A percentile compares a stretch with the other conserved stretches of the same genome.
phyloP scores from a whole-genome alignment of 208 protist species.

The Naegleria lovaniensis region DNA sequence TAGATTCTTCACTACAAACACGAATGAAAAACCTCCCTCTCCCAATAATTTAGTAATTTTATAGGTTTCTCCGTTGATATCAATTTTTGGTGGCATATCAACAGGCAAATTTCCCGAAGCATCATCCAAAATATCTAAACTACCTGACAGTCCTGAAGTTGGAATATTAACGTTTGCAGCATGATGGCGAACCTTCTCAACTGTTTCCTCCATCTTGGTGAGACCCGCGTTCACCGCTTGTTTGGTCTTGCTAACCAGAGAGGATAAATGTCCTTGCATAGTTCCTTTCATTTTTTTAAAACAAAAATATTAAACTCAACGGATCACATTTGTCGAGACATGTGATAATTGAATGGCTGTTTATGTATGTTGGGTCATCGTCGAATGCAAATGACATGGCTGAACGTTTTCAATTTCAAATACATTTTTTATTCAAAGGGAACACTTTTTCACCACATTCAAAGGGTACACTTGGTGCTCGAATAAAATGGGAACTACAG shows the following conservation, averaged over 20 bases:
- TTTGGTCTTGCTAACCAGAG: background rate
- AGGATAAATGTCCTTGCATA: background rate
- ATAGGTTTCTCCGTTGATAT: conserved; percentile 7
- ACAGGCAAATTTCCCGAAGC: background rate
- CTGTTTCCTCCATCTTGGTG: background rate
- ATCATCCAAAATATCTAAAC: background rate
- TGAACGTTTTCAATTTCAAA: too few species aligned
- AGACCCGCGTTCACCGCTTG: background rate
- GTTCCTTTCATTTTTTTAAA: background rate
- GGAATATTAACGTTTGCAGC: background rate
- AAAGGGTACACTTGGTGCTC: too few species aligned
- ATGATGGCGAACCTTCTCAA: background rate
- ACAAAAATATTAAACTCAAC: background rate
- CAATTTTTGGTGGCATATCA: background rate
- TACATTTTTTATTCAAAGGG: too few species aligned
- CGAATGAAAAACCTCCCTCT: conserved; percentile 19
- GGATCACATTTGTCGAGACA: background rate
- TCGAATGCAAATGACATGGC: too few species aligned
- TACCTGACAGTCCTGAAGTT: background rate
- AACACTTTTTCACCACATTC: too few species aligned
- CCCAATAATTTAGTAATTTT: conserved; percentile 22
- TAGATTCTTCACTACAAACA: background rate
- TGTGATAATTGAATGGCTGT: background rate
- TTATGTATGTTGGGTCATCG: background rate
- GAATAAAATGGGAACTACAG: background rate